phyloP scores from a whole-genome alignment of 768 basidiomycete genomes.

The Leccinum imitatum region DNA sequence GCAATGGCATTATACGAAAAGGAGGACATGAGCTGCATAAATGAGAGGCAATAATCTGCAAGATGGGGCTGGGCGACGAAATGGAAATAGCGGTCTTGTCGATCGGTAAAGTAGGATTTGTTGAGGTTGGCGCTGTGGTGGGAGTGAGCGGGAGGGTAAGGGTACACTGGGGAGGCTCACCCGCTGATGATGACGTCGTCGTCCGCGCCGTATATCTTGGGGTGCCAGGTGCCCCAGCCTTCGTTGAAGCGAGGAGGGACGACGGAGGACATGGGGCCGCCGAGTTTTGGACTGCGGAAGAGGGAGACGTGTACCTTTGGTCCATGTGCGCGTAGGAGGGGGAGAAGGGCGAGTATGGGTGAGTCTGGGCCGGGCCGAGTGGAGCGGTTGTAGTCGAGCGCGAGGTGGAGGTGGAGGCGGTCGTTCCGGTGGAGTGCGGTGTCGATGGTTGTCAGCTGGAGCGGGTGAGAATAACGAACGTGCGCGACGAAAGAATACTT shows the following conservation, averaged over 20 bases:
- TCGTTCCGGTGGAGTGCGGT: constrained; percentile 58
- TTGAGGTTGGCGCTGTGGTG: constrained; percentile 83
- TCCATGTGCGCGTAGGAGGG: constrained; percentile 72
- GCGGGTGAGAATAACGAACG: neutral
- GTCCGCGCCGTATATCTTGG: constrained; percentile 93
- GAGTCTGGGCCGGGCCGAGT: constrained; percentile 72
- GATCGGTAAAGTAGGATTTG: constrained; percentile 88
- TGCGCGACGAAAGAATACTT: constrained; percentile 27
- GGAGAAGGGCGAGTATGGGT: constrained; percentile 64
- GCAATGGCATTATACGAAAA: constrained; percentile 62
- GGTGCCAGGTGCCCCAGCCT: constrained; percentile 99
- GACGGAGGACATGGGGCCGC: constrained; percentile 67
- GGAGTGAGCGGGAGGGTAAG: constrained; percentile 3
- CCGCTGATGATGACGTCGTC: constrained; percentile 92
- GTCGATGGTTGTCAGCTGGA: constrained; percentile 72
- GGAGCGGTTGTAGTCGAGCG: constrained; percentile 80
- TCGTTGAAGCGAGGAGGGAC: constrained; percentile 95
- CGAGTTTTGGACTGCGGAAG: constrained; percentile 85
- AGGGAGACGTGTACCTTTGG: constrained; percentile 73
- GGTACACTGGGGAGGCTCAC: constrained; percentile 44
- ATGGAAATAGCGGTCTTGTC: constrained; percentile 92
- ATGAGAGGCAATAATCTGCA: constrained; percentile 82
- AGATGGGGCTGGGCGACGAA: constrained; percentile 61
- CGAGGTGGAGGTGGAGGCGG: constrained; percentile 63
- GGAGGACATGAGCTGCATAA: constrained; percentile 61